Base-by-base conservation (phyloP, 176 grass and related monocot species). In the Ensete ventricosum region DNA sequence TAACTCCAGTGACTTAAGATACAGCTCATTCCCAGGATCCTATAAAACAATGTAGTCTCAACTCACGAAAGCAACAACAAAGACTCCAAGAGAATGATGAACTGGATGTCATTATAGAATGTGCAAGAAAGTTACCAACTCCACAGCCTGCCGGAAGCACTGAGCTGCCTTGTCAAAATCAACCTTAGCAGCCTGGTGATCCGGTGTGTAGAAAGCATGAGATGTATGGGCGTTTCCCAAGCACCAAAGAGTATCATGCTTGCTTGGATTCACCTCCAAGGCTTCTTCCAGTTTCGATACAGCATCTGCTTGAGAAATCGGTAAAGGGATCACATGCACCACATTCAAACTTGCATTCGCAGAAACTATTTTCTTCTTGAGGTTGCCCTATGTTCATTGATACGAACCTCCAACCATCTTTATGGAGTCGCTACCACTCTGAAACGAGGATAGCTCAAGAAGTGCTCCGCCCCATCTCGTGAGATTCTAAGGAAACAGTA, bases 21-120 rank as follows among this genome's bases (percentile, higher is more conserved):
- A 83, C 23, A 87, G 76, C 17, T 83, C 81, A 80, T 87, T 87
- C 80, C 57, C 60, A 83, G 85, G 81, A 74, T 87, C 85, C 85
- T 87, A 79, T 50, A 69, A 87, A 29, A 79, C 77, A n/a, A 55
- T 22, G 16, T 70, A 52, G 52, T 34, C 20, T 69, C 53, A 79
- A 43, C 21, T 63, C 57, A 16, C 54, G 9, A 52, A 22, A 21
- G 19, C 22, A 29, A 12, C 67, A 52, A 19, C 48, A 9, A 10
- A 75, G 20, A 64, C 8, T 13, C 19, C 17, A 14, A 9, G 54
- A 17, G 14, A 52, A 50, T 62, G 26, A 50, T 62, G 26, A 52
- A 77, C 1, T 23, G 59, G 48, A 63, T 14, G 14, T 2, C 7
- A 50, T 49, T n/a, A 50, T 69, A 50, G 8, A 50, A 17, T 5